Percentiles rank a stretch among this genome's conserved stretches.
Conservation (phyloP, 768 basidiomycete species). For the Hypholoma sublateritium region DNA sequence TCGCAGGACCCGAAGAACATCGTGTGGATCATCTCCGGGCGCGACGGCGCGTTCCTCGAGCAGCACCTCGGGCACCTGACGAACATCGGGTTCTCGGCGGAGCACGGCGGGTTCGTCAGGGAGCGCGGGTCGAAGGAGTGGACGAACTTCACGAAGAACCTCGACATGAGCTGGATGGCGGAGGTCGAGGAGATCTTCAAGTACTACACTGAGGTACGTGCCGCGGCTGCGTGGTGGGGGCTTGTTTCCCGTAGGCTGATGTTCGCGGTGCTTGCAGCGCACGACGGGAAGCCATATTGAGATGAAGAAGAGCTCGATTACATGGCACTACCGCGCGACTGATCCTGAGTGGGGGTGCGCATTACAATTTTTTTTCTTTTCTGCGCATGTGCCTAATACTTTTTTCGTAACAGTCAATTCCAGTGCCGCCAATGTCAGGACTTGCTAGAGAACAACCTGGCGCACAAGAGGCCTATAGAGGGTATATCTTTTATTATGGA, state of each 20-base stretch:
- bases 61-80: slow-evolving; percentile 85
- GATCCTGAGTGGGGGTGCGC: slow-evolving; percentile 94
- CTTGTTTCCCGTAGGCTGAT: slow-evolving; percentile 9
- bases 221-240: neutral
- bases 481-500: slow-evolving; percentile 39
- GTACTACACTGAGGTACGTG: slow-evolving; percentile 90
- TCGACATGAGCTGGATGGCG: slow-evolving; percentile 98
- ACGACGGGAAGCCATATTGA: slow-evolving; percentile 97
- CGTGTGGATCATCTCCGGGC: slow-evolving; percentile 97
- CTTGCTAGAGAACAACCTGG: slow-evolving; percentile 90
- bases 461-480: slow-evolving; percentile 92
- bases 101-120: slow-evolving; percentile 92
- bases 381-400: slow-evolving; percentile 7
- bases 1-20: slow-evolving; percentile 82
- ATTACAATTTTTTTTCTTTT: neutral
- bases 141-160: slow-evolving; percentile 84
- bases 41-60: slow-evolving; percentile 90
- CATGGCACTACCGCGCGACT: slow-evolving; percentile 92
- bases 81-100: slow-evolving; percentile 88
- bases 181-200: slow-evolving; percentile 95
- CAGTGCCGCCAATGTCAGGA: slow-evolving; percentile 97
- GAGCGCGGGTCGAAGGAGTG: slow-evolving; percentile 67
- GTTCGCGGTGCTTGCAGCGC: slow-evolving; percentile 39
- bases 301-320: slow-evolving; percentile 95
- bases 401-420: slow-evolving; percentile 80